These are phyloP conservation scores for Tricholoma flavovirens DNA, from an alignment of 768 basidiomycete species.

Conservation along the genomic window DNA sequence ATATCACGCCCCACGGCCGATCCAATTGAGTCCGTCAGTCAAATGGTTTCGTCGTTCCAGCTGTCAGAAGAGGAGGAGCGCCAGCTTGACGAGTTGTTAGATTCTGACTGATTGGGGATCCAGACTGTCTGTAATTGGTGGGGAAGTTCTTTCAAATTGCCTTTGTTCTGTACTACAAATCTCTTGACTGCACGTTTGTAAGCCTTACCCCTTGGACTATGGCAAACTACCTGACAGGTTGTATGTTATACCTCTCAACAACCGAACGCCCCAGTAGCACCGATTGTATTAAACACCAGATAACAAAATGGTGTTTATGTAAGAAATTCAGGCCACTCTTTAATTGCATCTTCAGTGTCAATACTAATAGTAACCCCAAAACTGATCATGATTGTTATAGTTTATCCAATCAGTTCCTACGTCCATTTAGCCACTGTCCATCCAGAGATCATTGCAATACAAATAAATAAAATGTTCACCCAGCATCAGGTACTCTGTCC, in stretches of 20 bases:
- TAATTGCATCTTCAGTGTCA: too few species aligned
- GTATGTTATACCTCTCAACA: too few species aligned
- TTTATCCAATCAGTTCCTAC: neutral
- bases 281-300: too few species aligned
- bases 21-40: slow-evolving; percentile 6
- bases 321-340: too few species aligned
- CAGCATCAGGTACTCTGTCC: neutral
- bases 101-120: slow-evolving; percentile 19
- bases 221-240: neutral
- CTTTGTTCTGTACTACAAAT: neutral
- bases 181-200: too few species aligned
- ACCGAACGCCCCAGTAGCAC: too few species aligned
- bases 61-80: slow-evolving; percentile 88
- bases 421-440: too few species aligned
- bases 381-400: neutral
- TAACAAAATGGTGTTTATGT: too few species aligned
- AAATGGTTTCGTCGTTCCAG: slow-evolving; percentile 26
- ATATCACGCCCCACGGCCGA: slow-evolving; percentile 7
- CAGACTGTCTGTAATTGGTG: neutral
- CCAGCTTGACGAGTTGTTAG: slow-evolving; percentile 75
- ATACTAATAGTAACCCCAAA: neutral
- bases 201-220: too few species aligned
- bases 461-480: neutral
- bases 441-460: neutral
- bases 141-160: neutral